Percentiles rank a stretch among this genome's conserved stretches.
These are phyloP conservation scores for Gastrodia elata DNA, from an alignment of 106 monocot species.

Conservation along the genomic window DNA sequence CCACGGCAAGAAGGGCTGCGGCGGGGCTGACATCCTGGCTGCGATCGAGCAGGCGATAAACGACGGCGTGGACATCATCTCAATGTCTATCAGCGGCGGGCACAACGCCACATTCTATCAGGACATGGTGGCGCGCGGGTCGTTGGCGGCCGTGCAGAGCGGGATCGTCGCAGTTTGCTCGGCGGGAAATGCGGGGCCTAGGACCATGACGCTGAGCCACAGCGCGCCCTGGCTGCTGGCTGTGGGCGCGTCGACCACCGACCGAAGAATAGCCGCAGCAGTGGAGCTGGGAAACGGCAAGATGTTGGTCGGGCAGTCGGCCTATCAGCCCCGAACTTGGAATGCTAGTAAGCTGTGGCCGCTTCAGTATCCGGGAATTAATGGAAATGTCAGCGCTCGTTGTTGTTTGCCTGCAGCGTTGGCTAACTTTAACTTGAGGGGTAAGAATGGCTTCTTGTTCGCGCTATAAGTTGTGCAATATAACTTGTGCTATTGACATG, in stretches of 20 bases:
- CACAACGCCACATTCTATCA: neutral
- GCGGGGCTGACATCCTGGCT: constrained; percentile 16
- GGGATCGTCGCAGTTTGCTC: constrained; percentile 43
- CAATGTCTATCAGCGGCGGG: constrained; percentile 25
- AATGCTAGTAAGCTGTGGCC: too few relatives aligned
- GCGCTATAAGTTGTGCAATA: too few relatives aligned
- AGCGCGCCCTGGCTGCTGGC: constrained; percentile 46
- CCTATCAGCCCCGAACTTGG: constrained; percentile 16
- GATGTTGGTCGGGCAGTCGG: constrained; percentile 25
- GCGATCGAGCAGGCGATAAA: constrained; percentile 32
- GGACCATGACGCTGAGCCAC: constrained; percentile 9
- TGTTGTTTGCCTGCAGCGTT: too few relatives aligned
- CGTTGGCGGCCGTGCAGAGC: constrained; percentile 27
- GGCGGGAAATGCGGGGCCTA: constrained; percentile 43
- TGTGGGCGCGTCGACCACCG: constrained; percentile 30
- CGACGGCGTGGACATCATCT: constrained; percentile 39
- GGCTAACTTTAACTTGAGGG: too few relatives aligned
- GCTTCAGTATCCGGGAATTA: too few relatives aligned
- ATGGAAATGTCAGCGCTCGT: too few relatives aligned
- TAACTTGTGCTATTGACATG: too few relatives aligned
- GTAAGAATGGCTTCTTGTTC: too few relatives aligned
- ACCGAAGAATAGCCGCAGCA: constrained; percentile 18
- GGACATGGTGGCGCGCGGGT: constrained; percentile 27
- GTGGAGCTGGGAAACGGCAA: constrained; percentile 29
- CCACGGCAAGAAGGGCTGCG: neutral